Percentiles rank a stretch among this genome's conserved stretches.
These are phyloP conservation scores for Chlamydomonas urium DNA, from an alignment of 139 green algal genomes.

Conservation along the genomic window DNA sequence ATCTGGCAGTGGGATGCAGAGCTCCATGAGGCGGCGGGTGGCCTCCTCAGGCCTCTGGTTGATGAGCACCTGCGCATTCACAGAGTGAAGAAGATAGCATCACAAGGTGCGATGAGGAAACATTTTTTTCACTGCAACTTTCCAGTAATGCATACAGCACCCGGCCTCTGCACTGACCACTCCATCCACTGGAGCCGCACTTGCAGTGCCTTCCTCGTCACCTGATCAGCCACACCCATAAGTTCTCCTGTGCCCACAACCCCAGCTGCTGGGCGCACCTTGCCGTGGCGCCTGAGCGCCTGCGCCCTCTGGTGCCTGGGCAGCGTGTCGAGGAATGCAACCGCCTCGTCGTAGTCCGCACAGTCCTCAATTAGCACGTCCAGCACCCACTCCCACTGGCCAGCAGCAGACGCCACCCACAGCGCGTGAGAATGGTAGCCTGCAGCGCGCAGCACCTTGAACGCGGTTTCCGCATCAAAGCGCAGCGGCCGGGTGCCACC, in stretches of 20 bases:
- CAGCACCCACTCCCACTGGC: slow-evolving; percentile 65
- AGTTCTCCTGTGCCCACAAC: too few relatives aligned
- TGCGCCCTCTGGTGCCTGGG: slow-evolving; percentile 17
- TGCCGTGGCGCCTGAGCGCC: slow-evolving; percentile 30
- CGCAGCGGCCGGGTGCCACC: background rate
- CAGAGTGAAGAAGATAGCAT: too few relatives aligned
- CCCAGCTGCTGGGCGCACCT: background rate
- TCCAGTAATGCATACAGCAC: too few relatives aligned
- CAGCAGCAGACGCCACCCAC: slow-evolving; percentile 62
- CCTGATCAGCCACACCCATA: too few relatives aligned
- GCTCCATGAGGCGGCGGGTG: slow-evolving; percentile 80
- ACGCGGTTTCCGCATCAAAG: slow-evolving; percentile 87
- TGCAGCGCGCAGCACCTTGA: slow-evolving; percentile 74
- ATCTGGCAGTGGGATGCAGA: slow-evolving; percentile 66
- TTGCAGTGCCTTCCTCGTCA: too few relatives aligned
- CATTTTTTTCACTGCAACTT: too few relatives aligned
- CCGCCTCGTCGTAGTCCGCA: slow-evolving; percentile 62
- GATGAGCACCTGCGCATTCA: slow-evolving; percentile 65
- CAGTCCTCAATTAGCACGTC: slow-evolving; percentile 88
- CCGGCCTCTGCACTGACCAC: too few relatives aligned
- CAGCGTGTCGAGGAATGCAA: slow-evolving; percentile 59
- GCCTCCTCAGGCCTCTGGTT: slow-evolving; percentile 60
- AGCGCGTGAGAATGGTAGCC: slow-evolving; percentile 90
- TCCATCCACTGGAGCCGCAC: too few relatives aligned
- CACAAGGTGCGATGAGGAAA: too few relatives aligned